Evolutionary conservation across 2,329 filamentous ascomycete genomes (phyloP).

Genomic region (Cladosporium sp.): DNA sequence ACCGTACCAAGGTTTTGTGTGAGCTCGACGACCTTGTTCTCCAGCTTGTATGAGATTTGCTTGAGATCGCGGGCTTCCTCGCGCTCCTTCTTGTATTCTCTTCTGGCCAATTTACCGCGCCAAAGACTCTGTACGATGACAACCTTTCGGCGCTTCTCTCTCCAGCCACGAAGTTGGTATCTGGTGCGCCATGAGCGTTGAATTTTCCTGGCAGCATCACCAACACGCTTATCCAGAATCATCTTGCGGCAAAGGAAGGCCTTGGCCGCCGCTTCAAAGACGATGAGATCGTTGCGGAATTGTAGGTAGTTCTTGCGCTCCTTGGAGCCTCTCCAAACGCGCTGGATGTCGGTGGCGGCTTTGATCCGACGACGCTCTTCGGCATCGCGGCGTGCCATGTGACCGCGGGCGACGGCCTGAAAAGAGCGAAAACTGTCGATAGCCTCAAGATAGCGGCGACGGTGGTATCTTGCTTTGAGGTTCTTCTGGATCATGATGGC

Average conservation of each 20-base stretch:
- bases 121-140: constrained; percentile 87
- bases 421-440: constrained; percentile 73
- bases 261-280: constrained; percentile 86
- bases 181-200: constrained; percentile 86
- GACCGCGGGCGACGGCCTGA: constrained; percentile 73
- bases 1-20: constrained; percentile 89
- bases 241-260: constrained; percentile 85
- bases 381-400: constrained; percentile 69
- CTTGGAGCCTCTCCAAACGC: constrained; percentile 89
- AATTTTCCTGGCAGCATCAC: constrained; percentile 85
- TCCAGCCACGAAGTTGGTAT: constrained; percentile 72
- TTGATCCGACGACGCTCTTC: constrained; percentile 77
- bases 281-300: constrained; percentile 77
- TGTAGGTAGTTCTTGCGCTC: constrained; percentile 74
- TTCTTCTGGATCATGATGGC: constrained; percentile 99
- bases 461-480: constrained; percentile 88
- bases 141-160: constrained; percentile 83
- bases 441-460: constrained; percentile 82
- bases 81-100: constrained; percentile 81
- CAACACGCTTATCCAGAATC: constrained; percentile 88
- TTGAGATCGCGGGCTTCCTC: constrained; percentile 97
- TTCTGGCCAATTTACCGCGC: constrained; percentile 77
- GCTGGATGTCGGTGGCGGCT: constrained; percentile 90
- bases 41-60: constrained; percentile 98
- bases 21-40: constrained; percentile 98